Conservation (phyloP, 306 rosid genomes). For the Pachyrhizus erosus region DNA sequence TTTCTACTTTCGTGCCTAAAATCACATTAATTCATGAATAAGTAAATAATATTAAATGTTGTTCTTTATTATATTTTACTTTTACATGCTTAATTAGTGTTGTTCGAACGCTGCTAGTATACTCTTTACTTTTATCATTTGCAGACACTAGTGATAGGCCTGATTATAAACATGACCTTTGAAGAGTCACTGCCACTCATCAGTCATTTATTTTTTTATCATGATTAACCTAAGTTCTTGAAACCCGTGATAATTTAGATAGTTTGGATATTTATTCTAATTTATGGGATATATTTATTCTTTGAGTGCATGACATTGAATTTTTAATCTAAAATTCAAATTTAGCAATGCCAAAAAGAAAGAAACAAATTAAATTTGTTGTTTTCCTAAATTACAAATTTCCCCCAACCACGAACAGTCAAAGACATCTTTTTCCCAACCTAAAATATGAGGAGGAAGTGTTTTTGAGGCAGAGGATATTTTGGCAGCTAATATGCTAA, state of each 20-base stretch:
- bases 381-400: constrained; percentile 44
- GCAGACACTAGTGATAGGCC: neutral
- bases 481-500: constrained; percentile 38
- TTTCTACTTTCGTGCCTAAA: neutral
- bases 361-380: constrained; percentile 10
- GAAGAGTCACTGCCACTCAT: neutral
- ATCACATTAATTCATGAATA: neutral
- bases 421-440: constrained; percentile 31
- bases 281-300: neutral
- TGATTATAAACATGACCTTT: neutral
- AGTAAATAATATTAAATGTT: neutral
- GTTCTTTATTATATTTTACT: neutral
- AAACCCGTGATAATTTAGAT: neutral
- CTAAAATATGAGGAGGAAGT: constrained; percentile 33
- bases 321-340: neutral
- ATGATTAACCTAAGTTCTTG: neutral
- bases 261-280: constrained; percentile 22
- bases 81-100: neutral
- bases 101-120: neutral
- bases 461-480: constrained; percentile 25
- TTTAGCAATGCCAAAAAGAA: neutral
- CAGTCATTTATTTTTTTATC: neutral
- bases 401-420: constrained; percentile 45
- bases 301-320: neutral
- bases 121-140: neutral